These are phyloP conservation scores for Colletotrichum truncatum DNA, from an alignment of 2,329 filamentous ascomycete species.

Conservation along the genomic window DNA sequence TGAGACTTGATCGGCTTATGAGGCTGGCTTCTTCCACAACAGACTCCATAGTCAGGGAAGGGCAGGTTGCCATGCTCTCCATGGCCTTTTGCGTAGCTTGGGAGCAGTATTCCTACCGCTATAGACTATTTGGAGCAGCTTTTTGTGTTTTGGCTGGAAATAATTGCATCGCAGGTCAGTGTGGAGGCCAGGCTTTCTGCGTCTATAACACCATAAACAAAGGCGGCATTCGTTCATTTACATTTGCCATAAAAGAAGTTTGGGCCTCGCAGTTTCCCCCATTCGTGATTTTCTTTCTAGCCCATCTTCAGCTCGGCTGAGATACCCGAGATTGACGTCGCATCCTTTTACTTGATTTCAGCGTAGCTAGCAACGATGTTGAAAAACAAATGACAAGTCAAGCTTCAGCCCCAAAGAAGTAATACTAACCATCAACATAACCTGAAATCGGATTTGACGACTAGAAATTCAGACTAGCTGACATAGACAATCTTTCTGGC, in stretches of 20 bases:
- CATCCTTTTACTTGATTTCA: not conserved
- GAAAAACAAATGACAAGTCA: not conserved
- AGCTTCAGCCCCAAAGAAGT: too few species aligned
- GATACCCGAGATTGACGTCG: not conserved
- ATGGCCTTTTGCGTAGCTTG: constrained; percentile 43
- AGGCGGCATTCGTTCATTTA: too few species aligned
- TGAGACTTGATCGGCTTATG: constrained; percentile 77
- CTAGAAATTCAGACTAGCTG: too few species aligned
- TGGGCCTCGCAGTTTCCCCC: too few species aligned
- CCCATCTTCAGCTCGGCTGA: not conserved
- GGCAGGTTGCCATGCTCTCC: constrained; percentile 63
- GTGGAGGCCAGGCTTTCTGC: too few species aligned
- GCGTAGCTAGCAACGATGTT: not conserved
- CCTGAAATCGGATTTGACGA: too few species aligned
- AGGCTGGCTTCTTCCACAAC: constrained; percentile 77
- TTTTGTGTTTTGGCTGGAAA: not conserved
- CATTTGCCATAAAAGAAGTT: not conserved
- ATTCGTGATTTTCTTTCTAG: too few species aligned
- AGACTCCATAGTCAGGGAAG: constrained; percentile 76
- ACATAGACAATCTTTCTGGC: too few species aligned
- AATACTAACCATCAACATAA: too few species aligned
- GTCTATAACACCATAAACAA: too few species aligned
- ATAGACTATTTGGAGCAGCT: not conserved
- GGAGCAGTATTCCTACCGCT: not conserved
- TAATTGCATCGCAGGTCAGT: too few species aligned